Conservation (phyloP, 2,329 filamentous ascomycete species). For the Fusarium miscanthi region DNA sequence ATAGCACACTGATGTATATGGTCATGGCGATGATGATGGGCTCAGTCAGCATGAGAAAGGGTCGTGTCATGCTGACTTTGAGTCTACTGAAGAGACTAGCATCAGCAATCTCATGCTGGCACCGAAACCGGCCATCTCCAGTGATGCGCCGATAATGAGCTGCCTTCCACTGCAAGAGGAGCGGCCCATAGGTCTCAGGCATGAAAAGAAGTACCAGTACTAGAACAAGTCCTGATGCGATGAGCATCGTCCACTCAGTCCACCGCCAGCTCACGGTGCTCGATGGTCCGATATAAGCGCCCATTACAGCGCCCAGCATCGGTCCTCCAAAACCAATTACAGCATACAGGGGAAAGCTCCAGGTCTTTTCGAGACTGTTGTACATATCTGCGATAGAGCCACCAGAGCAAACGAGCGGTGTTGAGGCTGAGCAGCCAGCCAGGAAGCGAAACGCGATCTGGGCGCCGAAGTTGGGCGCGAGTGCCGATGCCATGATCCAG, state of each 20-base stretch:
- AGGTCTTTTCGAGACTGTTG: slow-evolving; percentile 50
- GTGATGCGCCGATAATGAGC: slow-evolving; percentile 68
- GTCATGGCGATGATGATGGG: slow-evolving; percentile 57
- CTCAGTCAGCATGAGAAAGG: slow-evolving; percentile 54
- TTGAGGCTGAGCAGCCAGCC: slow-evolving; percentile 58
- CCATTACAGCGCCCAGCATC: slow-evolving; percentile 56
- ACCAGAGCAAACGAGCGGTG: slow-evolving; percentile 56
- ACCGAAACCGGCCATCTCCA: slow-evolving; percentile 69
- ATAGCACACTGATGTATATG: slow-evolving; percentile 63
- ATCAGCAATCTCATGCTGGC: slow-evolving; percentile 69
- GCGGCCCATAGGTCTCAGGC: slow-evolving; percentile 71
- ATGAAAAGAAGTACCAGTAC: slow-evolving; percentile 68
- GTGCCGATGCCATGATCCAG: slow-evolving; percentile 57
- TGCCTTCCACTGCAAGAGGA: slow-evolving; percentile 71
- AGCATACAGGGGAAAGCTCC: slow-evolving; percentile 59
- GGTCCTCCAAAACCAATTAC: slow-evolving; percentile 56
- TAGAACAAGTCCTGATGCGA: slow-evolving; percentile 69
- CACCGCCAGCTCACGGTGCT: slow-evolving; percentile 67
- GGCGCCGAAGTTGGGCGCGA: slow-evolving; percentile 56
- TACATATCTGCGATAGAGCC: slow-evolving; percentile 57
- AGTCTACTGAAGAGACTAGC: slow-evolving; percentile 63
- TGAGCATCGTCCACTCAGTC: slow-evolving; percentile 73
- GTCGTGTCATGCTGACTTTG: slow-evolving; percentile 58
- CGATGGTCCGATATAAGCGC: slow-evolving; percentile 73
- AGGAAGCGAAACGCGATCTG: slow-evolving; percentile 61